Percentiles rank a stretch among this genome's conserved stretches.
These are phyloP conservation scores for Bolboschoenoplectus hybrid DNA, from an alignment of 202 grass and related monocot genomes.

Conservation along the genomic window DNA sequence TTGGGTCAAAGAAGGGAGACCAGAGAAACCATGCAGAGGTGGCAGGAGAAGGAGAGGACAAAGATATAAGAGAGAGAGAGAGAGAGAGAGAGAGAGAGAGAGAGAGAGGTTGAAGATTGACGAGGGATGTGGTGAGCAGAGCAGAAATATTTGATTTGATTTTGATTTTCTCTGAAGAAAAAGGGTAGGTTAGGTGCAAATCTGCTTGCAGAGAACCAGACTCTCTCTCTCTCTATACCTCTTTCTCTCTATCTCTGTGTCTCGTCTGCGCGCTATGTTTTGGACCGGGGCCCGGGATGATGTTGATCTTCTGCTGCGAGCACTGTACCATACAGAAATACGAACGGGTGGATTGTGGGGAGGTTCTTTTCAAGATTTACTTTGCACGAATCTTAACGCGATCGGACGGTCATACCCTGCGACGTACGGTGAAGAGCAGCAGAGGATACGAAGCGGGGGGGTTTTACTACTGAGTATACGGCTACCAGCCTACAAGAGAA, in stretches of 20 bases:
- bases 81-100: constrained; percentile 20
- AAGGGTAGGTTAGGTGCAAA: constrained; percentile 24
- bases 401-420: too few species aligned
- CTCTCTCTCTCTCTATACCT: not conserved
- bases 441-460: too few species aligned
- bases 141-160: constrained; percentile 31
- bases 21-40: constrained; percentile 27
- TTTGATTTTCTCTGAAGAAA: not conserved
- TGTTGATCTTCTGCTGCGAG: too few species aligned
- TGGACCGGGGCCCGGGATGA: not conserved
- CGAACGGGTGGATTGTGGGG: too few species aligned
- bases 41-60: constrained; percentile 25
- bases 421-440: too few species aligned
- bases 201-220: constrained; percentile 32
- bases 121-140: not conserved
- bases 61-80: constrained; percentile 34
- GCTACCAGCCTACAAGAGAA: too few species aligned
- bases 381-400: too few species aligned
- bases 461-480: too few species aligned
- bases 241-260: not conserved
- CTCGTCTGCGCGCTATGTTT: constrained; percentile 19
- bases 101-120: not conserved
- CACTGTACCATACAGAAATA: too few species aligned
- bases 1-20: constrained; percentile 40
- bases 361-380: too few species aligned